Evolutionary conservation across 768 basidiomycete species (phyloP).

Genomic region (Pleurotus eryngii): DNA sequence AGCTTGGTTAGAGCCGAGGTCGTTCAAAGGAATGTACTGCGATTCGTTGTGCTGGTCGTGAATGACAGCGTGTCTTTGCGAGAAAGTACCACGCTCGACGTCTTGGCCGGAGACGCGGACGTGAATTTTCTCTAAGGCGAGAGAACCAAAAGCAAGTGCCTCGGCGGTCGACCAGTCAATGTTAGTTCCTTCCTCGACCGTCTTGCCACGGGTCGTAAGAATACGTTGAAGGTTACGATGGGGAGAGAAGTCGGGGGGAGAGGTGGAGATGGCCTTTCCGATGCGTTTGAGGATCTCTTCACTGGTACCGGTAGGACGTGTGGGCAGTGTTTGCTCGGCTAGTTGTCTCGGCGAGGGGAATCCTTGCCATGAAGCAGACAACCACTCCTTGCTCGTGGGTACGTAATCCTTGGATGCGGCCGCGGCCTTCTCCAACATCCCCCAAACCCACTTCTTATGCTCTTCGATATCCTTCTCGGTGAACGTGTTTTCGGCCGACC

Average conservation of each 20-base stretch:
- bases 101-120: conserved; percentile 97
- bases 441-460: conserved; percentile 99
- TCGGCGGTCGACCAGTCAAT: conserved; percentile 99
- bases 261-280: conserved; percentile 83
- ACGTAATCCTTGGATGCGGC: conserved; percentile 94
- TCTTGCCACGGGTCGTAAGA: conserved; percentile 81
- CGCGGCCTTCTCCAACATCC: conserved; percentile 96
- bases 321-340: conserved; percentile 89
- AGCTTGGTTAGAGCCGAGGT: conserved; percentile 86
- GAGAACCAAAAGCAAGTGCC: conserved; percentile 91
- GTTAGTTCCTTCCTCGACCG: conserved; percentile 83
- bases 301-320: conserved; percentile 80
- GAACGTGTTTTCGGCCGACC: conserved; percentile 87
- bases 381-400: conserved; percentile 94
- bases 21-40: conserved; percentile 86
- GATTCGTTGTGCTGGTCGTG: conserved; percentile 93
- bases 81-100: conserved; percentile 98
- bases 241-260: conserved; percentile 80
- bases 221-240: conserved; percentile 96
- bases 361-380: conserved; percentile 96
- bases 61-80: conserved; percentile 94
- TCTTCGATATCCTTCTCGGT: conserved; percentile 96
- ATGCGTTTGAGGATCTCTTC: conserved; percentile 75
- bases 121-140: conserved; percentile 90
- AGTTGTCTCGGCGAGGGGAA: conserved; percentile 98